Evolutionary conservation across 768 basidiomycete genomes (phyloP), one percentile per base, ranked within the genome.

Genomic region (Mycena floridula): DNA sequence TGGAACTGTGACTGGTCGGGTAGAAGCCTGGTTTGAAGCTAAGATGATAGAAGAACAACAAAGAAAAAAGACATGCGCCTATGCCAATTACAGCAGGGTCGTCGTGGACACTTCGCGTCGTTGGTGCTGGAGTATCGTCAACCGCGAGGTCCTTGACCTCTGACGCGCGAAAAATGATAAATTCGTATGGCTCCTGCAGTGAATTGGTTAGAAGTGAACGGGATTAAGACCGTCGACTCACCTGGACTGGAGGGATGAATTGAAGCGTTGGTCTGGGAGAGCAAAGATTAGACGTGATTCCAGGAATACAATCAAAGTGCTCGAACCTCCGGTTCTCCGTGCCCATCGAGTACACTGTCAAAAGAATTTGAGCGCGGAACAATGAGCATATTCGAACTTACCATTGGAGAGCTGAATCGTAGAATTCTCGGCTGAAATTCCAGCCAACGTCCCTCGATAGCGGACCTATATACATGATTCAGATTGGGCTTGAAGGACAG

Each of bases 391-490:
- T 23, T 18, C 23, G 25, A 15, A 46, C 71, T 35, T 49, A 89
- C 89, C 89, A 74, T 90, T 89, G 25, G 85, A 87, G 27, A 92
- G 76, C 59, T 88, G 85, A 51, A 93, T 92, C 3, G 90, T 93
- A 9, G 87, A 89, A 40, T 85, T 85, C 49, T 69, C 76, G 25
- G 89, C 84, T 67, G 91, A 88, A 57, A 93, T 90, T 28, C 87
- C 88, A 40, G 86, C 86, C 38, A 93, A 72, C 50, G 88, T 89
- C 49, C 89, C 89, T 51, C 87, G 76, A 67, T 92, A 93, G 45
- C 90, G 84, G 49, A n/a, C n/a, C n/a, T n/a, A n/a, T n/a, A n/a
- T n/a, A n/a, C n/a, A n/a, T n/a, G n/a, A n/a, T n/a, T n/a, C n/a
- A n/a, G n/a, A n/a, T n/a, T n/a, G n/a, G n/a, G n/a, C n/a, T n/a